Conservation (phyloP, 495 filamentous ascomycete species). For the Penicillium simplicissimum region DNA sequence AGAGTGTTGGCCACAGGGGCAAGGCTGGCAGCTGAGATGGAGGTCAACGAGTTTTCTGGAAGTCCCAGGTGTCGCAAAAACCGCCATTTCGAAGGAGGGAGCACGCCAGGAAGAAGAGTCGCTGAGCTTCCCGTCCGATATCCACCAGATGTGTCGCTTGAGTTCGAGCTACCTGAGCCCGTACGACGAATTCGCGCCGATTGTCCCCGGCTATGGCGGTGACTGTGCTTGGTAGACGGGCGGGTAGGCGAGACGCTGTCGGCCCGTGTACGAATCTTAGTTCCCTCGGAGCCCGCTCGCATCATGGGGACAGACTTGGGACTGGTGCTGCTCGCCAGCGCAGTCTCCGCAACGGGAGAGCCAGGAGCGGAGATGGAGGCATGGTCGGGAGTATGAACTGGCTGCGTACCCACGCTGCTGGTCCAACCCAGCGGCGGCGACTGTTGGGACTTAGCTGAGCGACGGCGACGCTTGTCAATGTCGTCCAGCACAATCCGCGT, state of each 20-base stretch:
- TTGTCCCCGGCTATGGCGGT: slow-evolving; percentile 53
- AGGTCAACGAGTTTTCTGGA: slow-evolving; percentile 85
- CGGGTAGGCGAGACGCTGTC: slow-evolving; percentile 78
- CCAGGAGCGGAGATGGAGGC: slow-evolving; percentile 60
- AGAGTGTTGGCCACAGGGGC: slow-evolving; percentile 81
- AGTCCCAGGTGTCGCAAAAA: slow-evolving; percentile 89
- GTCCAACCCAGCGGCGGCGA: slow-evolving; percentile 70
- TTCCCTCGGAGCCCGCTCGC: slow-evolving; percentile 51
- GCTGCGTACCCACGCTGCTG: slow-evolving; percentile 43
- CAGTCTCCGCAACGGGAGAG: slow-evolving; percentile 59
- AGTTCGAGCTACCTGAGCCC: slow-evolving; percentile 89
- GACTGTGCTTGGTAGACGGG: slow-evolving; percentile 69
- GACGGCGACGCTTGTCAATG: slow-evolving; percentile 83
- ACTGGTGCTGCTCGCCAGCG: slow-evolving; percentile 46
- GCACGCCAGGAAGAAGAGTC: slow-evolving; percentile 63
- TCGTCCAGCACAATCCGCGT: slow-evolving; percentile 94
- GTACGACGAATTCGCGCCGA: slow-evolving; percentile 74
- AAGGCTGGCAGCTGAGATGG: slow-evolving; percentile 71
- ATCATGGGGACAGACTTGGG: slow-evolving; percentile 51
- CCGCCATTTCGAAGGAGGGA: slow-evolving; percentile 88
- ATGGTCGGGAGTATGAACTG: slow-evolving; percentile 58
- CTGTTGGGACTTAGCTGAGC: slow-evolving; percentile 79
- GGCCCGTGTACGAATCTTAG: slow-evolving; percentile 54
- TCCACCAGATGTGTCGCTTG: slow-evolving; percentile 68
- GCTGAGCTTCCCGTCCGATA: slow-evolving; percentile 72